A percentile compares a stretch with the other conserved stretches of the same genome.
phyloP scores from a whole-genome alignment of 164 flowering plant species.

The Aristolochia californica region DNA sequence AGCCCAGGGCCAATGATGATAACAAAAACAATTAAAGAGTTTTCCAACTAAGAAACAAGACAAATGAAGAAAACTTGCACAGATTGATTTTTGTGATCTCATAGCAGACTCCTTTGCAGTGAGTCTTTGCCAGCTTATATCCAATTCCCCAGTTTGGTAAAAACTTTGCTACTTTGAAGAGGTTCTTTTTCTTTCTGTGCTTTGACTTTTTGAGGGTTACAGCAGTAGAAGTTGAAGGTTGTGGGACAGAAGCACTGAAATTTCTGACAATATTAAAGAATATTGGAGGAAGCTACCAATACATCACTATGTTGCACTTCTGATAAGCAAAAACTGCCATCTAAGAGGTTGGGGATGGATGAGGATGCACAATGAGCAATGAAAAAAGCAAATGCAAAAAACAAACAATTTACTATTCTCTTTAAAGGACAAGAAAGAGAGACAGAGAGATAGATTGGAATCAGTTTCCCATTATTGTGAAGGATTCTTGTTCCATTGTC shows the following conservation, averaged over 20 bases:
- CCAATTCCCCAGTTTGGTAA: slow-evolving; percentile 93
- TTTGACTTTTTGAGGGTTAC: slow-evolving; percentile 19
- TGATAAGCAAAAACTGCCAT: slow-evolving; percentile 6
- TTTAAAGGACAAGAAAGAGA: too few species aligned
- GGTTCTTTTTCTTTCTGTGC: slow-evolving; percentile 75
- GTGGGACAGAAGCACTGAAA: slow-evolving; percentile 8
- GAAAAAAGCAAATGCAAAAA: too few species aligned
- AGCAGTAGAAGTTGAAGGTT: slow-evolving; percentile 9
- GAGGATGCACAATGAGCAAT: too few species aligned
- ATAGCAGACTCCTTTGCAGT: slow-evolving; percentile 69
- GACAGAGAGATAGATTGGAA: too few species aligned
- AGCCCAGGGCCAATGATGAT: too few species aligned
- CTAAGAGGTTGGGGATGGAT: too few species aligned
- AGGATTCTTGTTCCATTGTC: too few species aligned
- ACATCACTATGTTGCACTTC: slow-evolving; percentile 6
- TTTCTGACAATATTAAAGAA: slow-evolving; percentile 13
- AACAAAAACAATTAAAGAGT: too few species aligned
- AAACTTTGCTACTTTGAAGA: slow-evolving; percentile 82
- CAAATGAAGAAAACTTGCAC: slow-evolving; percentile 35
- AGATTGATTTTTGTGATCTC: slow-evolving; percentile 92
- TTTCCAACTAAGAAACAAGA: not conserved
- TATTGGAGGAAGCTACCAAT: slow-evolving; percentile 3
- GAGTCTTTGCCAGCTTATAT: slow-evolving; percentile 80
- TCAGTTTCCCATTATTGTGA: too few species aligned
- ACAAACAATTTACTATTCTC: too few species aligned